Percentiles rank a stretch among this genome's conserved stretches.
Conservation (phyloP, 768 basidiomycete species). For the Mycena metata region DNA sequence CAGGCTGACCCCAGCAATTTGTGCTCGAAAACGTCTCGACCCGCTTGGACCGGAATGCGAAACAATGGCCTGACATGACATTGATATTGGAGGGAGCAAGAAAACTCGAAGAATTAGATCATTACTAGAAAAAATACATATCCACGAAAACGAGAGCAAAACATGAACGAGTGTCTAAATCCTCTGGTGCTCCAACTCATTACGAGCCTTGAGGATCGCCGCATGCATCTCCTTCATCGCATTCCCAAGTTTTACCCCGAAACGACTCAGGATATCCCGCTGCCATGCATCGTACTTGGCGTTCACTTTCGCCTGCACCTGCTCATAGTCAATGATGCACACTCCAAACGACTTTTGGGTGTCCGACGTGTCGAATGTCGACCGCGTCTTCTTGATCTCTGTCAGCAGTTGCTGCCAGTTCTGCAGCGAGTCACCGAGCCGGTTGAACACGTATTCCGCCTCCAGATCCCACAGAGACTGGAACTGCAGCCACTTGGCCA, state of each 20-base stretch:
- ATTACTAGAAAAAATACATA: too few species aligned
- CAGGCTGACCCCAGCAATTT: too few species aligned
- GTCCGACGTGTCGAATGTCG: constrained; percentile 97
- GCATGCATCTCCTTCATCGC: constrained; percentile 99
- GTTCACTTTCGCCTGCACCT: constrained; percentile 97
- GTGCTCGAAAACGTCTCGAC: too few species aligned
- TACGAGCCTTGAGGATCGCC: constrained; percentile 90
- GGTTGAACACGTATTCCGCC: constrained; percentile 95
- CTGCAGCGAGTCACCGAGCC: constrained; percentile 92
- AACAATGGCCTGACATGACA: too few species aligned
- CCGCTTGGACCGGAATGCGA: too few species aligned
- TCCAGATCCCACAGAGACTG: constrained; percentile 99
- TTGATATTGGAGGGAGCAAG: too few species aligned
- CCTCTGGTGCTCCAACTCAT: constrained; percentile 91
- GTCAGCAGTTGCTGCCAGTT: constrained; percentile 96
- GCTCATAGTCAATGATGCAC: constrained; percentile 96
- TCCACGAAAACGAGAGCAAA: too few species aligned
- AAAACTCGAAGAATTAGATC: too few species aligned
- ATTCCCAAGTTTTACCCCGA: constrained; percentile 92
- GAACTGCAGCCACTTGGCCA: constrained; percentile 98
- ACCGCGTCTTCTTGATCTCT: constrained; percentile 96
- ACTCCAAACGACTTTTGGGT: constrained; percentile 93
- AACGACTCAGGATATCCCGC: constrained; percentile 91
- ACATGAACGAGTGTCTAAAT: too few species aligned
- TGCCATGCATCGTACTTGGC: constrained; percentile 99